phyloP scores from a whole-genome alignment of 306 rosid species.

The Sicyos baderoa region DNA sequence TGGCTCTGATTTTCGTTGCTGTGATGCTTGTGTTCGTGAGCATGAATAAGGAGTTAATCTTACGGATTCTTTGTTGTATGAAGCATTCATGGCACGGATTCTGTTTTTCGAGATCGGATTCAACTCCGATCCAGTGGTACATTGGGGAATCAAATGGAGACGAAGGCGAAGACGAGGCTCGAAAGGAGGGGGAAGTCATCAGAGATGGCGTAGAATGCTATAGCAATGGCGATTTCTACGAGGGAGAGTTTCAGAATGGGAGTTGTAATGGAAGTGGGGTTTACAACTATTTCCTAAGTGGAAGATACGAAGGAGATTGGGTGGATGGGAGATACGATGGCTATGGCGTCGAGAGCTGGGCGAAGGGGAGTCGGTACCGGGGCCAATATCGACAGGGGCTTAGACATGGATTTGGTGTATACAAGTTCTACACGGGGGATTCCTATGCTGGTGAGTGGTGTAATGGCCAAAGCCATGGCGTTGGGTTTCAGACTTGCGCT shows the following conservation, averaged over 20 bases:
- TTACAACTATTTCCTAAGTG: constrained; percentile 73
- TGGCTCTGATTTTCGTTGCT: constrained; percentile 72
- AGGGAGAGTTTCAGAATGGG: constrained; percentile 87
- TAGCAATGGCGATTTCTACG: constrained; percentile 95
- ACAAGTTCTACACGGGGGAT: constrained; percentile 78
- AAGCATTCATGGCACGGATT: constrained; percentile 60
- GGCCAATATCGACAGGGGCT: constrained; percentile 80
- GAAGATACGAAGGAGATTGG: constrained; percentile 95
- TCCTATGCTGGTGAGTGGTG: constrained; percentile 85
- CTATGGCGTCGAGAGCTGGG: constrained; percentile 88
- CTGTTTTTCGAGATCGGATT: constrained; percentile 33
- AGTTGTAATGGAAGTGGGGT: constrained; percentile 87
- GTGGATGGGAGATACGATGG: constrained; percentile 89
- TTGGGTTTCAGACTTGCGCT: constrained; percentile 84
- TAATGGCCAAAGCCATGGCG: constrained; percentile 91
- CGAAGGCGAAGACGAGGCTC: not conserved
- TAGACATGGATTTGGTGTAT: constrained; percentile 83
- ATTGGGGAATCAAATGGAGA: constrained; percentile 49
- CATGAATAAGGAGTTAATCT: constrained; percentile 56
- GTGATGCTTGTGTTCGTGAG: constrained; percentile 60
- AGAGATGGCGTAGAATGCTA: constrained; percentile 89
- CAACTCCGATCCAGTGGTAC: constrained; percentile 82
- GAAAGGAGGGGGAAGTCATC: constrained; percentile 29
- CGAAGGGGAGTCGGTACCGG: constrained; percentile 72
- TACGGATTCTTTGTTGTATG: constrained; percentile 30